Conservation (phyloP, 2,329 filamentous ascomycete genomes). For the Monosporascus ibericus region DNA sequence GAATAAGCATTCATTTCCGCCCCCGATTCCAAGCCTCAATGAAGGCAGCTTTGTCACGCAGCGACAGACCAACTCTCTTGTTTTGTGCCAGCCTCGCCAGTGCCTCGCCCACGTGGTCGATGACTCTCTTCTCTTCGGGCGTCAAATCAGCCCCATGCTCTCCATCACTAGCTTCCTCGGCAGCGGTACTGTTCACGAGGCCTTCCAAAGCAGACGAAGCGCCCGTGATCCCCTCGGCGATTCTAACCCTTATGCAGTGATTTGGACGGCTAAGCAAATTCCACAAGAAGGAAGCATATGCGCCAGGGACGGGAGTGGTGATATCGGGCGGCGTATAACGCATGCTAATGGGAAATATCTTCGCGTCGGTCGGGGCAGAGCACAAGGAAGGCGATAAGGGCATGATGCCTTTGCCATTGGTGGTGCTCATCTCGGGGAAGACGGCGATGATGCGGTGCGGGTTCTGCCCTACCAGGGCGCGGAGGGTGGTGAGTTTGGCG, state of each 20-base stretch:
- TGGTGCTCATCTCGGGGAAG: constrained; percentile 91
- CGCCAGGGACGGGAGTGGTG: constrained; percentile 79
- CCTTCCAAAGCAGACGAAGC: constrained; percentile 27
- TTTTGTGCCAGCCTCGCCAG: constrained; percentile 82
- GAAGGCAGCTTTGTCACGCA: constrained; percentile 79
- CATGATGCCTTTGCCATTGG: constrained; percentile 85
- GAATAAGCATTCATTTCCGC: constrained; percentile 22
- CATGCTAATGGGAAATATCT: constrained; percentile 86
- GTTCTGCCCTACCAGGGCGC: constrained; percentile 58
- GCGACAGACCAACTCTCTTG: constrained; percentile 78
- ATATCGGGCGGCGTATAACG: constrained; percentile 86
- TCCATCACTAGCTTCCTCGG: constrained; percentile 17
- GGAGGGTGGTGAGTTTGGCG: constrained; percentile 52
- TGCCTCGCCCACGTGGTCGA: constrained; percentile 78
- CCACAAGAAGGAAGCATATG: constrained; percentile 73
- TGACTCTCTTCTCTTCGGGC: constrained; percentile 58
- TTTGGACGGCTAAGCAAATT: constrained; percentile 76
- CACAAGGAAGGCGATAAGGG: constrained; percentile 75
- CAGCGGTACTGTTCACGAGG: constrained; percentile 7
- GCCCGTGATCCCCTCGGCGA: constrained; percentile 68
- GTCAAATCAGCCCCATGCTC: constrained; percentile 27
- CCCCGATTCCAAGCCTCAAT: constrained; percentile 57
- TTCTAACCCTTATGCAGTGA: constrained; percentile 84
- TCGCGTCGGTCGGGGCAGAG: constrained; percentile 57
- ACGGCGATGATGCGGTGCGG: constrained; percentile 74